These are phyloP conservation scores for Alternaria sp. DNA, from an alignment of 2,329 filamentous ascomycete species.

Conservation along the genomic window DNA sequence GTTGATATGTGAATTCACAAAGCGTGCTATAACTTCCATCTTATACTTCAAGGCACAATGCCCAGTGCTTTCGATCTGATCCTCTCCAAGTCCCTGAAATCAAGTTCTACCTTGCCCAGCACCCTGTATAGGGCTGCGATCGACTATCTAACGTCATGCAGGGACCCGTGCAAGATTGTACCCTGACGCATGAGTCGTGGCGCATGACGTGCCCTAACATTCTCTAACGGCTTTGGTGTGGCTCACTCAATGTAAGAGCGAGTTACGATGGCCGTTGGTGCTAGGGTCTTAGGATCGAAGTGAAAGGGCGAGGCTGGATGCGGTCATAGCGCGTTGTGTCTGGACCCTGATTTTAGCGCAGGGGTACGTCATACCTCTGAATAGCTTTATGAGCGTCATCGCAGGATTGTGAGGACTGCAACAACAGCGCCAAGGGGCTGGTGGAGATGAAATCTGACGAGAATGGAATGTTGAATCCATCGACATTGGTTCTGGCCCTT, in stretches of 20 bases:
- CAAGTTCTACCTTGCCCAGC: conserved; percentile 29
- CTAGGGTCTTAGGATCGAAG: conserved; percentile 16
- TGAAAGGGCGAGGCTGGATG: conserved; percentile 13
- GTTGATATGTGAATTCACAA: not conserved
- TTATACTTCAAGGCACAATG: conserved; percentile 15
- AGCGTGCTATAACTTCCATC: conserved; percentile 2
- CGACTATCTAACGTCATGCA: conserved; percentile 37
- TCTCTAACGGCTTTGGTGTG: conserved; percentile 13
- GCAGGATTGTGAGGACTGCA: conserved; percentile 3
- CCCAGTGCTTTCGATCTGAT: not conserved
- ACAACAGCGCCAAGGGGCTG: not conserved
- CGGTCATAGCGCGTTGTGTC: conserved; percentile 18
- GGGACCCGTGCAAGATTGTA: conserved; percentile 20
- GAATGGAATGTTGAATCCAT: not conserved
- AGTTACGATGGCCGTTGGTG: conserved; percentile 20
- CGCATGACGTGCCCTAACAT: conserved; percentile 25
- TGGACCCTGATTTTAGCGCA: conserved; percentile 13
- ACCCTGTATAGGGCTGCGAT: conserved; percentile 17
- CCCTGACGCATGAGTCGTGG: conserved; percentile 17
- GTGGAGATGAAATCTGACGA: not conserved
- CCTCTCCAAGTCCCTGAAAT: conserved; percentile 22
- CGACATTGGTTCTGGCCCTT: not conserved
- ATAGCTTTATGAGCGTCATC: conserved; percentile 26
- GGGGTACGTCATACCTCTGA: conserved; percentile 29
- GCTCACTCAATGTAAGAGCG: conserved; percentile 20